A percentile compares a stretch with the other conserved stretches of the same genome.
Evolutionary conservation across 129 eudicot genomes (phyloP).

Genomic region (Tagetes erecta): DNA sequence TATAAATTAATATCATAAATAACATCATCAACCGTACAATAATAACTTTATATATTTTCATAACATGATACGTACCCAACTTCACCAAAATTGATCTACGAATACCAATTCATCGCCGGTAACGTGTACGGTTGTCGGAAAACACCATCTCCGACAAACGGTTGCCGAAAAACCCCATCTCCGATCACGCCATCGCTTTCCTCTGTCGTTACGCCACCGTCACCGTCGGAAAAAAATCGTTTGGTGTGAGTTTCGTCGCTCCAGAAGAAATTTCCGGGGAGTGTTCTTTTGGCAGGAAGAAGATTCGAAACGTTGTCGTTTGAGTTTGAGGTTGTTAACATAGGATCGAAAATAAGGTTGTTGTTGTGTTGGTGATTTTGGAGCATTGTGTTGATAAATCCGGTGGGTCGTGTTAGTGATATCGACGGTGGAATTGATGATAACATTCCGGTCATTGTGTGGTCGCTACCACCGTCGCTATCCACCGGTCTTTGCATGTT

Average conservation of each 20-base stretch:
- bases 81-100: slow-evolving; percentile 39
- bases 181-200: slow-evolving; percentile 29
- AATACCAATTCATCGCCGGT: slow-evolving; percentile 66
- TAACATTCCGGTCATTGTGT: slow-evolving; percentile 48
- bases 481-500: slow-evolving; percentile 66
- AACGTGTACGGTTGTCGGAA: slow-evolving; percentile 50
- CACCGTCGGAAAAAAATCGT: slow-evolving; percentile 45
- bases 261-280: slow-evolving; percentile 53
- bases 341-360: slow-evolving; percentile 38
- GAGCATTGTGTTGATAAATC: slow-evolving; percentile 40
- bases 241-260: slow-evolving; percentile 49
- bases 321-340: slow-evolving; percentile 32
- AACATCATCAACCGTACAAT: slow-evolving; percentile 16
- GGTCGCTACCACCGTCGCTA: slow-evolving; percentile 49
- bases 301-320: slow-evolving; percentile 30
- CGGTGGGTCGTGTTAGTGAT: slow-evolving; percentile 37
- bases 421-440: slow-evolving; percentile 45
- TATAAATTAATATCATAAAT: slow-evolving; percentile 17
- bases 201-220: background rate
- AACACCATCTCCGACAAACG: slow-evolving; percentile 54
- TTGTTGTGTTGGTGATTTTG: slow-evolving; percentile 43
- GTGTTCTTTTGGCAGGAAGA: slow-evolving; percentile 45
- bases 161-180: slow-evolving; percentile 59
- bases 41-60: slow-evolving; percentile 15
- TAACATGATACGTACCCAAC: slow-evolving; percentile 12